Percentiles rank a stretch among this genome's conserved stretches.
These are phyloP conservation scores for Phytophthora fragariaefolia DNA, from an alignment of 352 stramenopile species.

Conservation along the genomic window DNA sequence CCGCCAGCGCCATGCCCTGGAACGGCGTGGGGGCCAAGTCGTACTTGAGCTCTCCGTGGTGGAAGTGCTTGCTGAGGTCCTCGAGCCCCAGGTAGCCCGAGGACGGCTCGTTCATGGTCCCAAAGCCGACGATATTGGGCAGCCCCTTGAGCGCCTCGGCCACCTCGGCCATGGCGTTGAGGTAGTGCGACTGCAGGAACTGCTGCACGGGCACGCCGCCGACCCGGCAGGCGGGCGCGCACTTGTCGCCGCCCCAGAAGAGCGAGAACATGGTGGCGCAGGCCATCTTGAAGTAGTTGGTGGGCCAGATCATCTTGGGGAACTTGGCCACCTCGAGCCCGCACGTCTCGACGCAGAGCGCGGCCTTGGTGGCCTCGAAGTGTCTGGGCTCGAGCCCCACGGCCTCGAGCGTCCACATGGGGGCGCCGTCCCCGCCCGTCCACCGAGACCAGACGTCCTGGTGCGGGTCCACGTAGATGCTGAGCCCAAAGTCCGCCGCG, in stretches of 20 bases:
- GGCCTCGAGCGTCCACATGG: conserved; percentile 88
- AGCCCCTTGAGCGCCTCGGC: conserved; percentile 67
- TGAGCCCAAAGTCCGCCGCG: conserved; percentile 70
- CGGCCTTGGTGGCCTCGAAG: conserved; percentile 78
- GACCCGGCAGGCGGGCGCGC: conserved; percentile 75
- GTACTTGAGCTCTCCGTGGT: conserved; percentile 71
- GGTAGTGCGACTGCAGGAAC: conserved; percentile 90
- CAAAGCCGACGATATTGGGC: conserved; percentile 90
- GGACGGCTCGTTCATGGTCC: conserved; percentile 93
- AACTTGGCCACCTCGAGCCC: conserved; percentile 46
- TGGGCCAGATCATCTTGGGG: conserved; percentile 93
- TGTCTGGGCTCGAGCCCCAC: conserved; percentile 79
- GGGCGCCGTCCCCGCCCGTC: conserved; percentile 90
- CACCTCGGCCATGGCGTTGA: conserved; percentile 75
- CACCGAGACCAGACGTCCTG: conserved; percentile 93
- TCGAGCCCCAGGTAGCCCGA: conserved; percentile 75
- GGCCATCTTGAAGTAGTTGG: conserved; percentile 92
- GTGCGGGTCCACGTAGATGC: conserved; percentile 91
- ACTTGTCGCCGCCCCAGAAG: conserved; percentile 83
- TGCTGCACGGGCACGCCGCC: conserved; percentile 83
- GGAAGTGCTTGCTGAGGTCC: conserved; percentile 65
- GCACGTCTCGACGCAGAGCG: conserved; percentile 75
- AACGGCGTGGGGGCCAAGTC: conserved; percentile 80
- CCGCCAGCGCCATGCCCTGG: conserved; percentile 81
- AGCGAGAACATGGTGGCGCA: conserved; percentile 93